Evolutionary conservation across 768 basidiomycete genomes (phyloP).

Genomic region (Dacryopinax spathularia): DNA sequence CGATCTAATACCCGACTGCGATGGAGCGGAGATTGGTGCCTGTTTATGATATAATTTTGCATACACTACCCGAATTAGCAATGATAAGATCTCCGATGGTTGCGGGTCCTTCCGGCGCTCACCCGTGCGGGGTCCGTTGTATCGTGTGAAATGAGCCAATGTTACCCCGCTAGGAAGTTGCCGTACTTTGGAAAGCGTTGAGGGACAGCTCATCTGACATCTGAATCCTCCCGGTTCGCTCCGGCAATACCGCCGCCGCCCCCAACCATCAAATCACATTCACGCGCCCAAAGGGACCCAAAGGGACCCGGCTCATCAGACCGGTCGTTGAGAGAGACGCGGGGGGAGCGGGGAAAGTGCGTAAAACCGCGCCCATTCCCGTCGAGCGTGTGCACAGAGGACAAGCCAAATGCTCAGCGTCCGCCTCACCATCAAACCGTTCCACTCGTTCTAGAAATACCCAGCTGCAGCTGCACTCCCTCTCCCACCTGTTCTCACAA

Average conservation of each 20-base stretch:
- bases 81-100: neutral
- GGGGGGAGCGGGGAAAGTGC: neutral
- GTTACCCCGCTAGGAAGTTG: neutral
- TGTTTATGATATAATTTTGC: neutral
- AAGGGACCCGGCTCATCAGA: neutral
- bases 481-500: neutral
- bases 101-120: too few species aligned
- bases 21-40: neutral
- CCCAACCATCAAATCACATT: neutral
- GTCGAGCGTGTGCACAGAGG: too few species aligned
- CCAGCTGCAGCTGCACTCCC: neutral
- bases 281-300: neutral
- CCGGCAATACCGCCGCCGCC: too few species aligned
- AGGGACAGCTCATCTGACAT: neutral
- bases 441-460: neutral
- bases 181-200: neutral
- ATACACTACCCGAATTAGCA: neutral
- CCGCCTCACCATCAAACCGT: neutral
- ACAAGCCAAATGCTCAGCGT: neutral
- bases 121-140: too few species aligned
- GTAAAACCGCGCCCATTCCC: too few species aligned
- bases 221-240: constrained; percentile 1
- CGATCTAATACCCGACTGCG: neutral
- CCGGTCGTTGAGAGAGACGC: too few species aligned
- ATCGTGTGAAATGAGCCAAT: too few species aligned